A percentile compares a stretch with the other conserved stretches of the same genome.
phyloP scores from a whole-genome alignment of 2,329 filamentous ascomycete species.

The Colletotrichum ledebouriae region DNA sequence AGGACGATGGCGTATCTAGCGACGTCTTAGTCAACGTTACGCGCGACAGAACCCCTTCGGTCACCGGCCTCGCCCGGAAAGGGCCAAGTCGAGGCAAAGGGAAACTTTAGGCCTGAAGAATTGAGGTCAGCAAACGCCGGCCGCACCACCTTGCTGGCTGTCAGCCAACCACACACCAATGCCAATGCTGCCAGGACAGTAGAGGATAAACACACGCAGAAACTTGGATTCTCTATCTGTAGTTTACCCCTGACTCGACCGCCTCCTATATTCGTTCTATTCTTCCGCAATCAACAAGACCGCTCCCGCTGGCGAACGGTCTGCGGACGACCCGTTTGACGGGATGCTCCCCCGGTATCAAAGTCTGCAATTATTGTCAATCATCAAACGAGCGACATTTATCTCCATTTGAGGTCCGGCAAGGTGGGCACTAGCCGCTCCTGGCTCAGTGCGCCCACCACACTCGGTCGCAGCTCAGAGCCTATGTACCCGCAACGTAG shows the following conservation, averaged over 20 bases:
- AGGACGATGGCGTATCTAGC: neutral
- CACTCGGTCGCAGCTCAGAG: slow-evolving; percentile 14
- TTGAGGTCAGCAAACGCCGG: slow-evolving; percentile 31
- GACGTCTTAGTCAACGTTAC: slow-evolving; percentile 27
- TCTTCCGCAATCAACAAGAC: neutral
- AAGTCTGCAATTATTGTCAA: slow-evolving; percentile 29
- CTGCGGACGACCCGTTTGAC: slow-evolving; percentile 19
- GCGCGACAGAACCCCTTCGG: slow-evolving; percentile 28
- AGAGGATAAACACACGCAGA: slow-evolving; percentile 16
- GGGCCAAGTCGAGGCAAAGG: slow-evolving; percentile 9
- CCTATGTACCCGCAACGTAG: slow-evolving; percentile 25
- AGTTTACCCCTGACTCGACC: slow-evolving; percentile 20
- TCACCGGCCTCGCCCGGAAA: slow-evolving; percentile 30
- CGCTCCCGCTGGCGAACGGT: neutral
- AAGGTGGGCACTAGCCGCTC: slow-evolving; percentile 34
- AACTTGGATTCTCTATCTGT: neutral
- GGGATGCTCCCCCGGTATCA: slow-evolving; percentile 24
- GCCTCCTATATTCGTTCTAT: slow-evolving; percentile 1
- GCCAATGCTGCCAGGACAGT: slow-evolving; percentile 25
- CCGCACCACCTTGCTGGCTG: neutral
- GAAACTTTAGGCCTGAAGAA: neutral
- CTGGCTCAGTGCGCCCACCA: slow-evolving; percentile 31
- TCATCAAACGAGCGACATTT: slow-evolving; percentile 38
- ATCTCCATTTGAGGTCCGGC: slow-evolving; percentile 28
- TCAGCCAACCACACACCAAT: slow-evolving; percentile 22